phyloP scores from a whole-genome alignment of 2,329 filamentous ascomycete genomes.

The Rosellinia necatrix region DNA sequence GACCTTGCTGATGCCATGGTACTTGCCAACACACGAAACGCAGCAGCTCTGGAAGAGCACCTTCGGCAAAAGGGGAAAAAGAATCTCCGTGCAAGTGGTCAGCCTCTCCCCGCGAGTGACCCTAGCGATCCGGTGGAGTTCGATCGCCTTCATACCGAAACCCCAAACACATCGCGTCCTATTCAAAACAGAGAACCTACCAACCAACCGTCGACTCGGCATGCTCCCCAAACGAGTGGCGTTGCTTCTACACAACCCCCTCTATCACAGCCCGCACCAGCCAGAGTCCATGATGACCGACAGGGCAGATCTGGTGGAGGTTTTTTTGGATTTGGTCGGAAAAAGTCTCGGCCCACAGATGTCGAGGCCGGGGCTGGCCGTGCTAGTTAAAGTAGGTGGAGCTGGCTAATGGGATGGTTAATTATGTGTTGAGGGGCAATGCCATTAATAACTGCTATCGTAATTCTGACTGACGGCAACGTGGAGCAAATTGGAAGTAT shows the following conservation, averaged over 20 bases:
- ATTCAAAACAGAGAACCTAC: background rate
- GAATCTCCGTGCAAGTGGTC: conserved; percentile 53
- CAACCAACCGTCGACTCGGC: conserved; percentile 11
- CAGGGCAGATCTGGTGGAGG: conserved; percentile 30
- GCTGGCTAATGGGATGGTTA: conserved; percentile 16
- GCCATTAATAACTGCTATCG: conserved; percentile 8
- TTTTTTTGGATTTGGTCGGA: conserved; percentile 41
- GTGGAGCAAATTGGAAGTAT: conserved; percentile 5
- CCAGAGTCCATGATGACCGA: conserved; percentile 33
- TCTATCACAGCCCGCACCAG: conserved; percentile 32
- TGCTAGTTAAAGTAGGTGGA: conserved; percentile 26
- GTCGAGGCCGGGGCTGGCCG: conserved; percentile 32
- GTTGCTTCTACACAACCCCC: conserved; percentile 24
- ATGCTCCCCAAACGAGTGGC: conserved; percentile 33
- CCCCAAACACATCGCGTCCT: conserved; percentile 18
- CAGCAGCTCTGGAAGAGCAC: conserved; percentile 69
- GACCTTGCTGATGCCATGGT: conserved; percentile 74
- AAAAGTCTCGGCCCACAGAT: conserved; percentile 38
- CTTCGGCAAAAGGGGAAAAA: conserved; percentile 71
- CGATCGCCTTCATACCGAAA: conserved; percentile 44
- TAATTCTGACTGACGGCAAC: conserved; percentile 18
- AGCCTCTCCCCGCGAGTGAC: conserved; percentile 53
- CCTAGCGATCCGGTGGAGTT: conserved; percentile 59
- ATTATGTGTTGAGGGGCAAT: background rate
- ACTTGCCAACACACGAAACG: conserved; percentile 78